Base-by-base conservation (phyloP, 768 basidiomycete genomes). In the Termitomyces sp. region DNA sequence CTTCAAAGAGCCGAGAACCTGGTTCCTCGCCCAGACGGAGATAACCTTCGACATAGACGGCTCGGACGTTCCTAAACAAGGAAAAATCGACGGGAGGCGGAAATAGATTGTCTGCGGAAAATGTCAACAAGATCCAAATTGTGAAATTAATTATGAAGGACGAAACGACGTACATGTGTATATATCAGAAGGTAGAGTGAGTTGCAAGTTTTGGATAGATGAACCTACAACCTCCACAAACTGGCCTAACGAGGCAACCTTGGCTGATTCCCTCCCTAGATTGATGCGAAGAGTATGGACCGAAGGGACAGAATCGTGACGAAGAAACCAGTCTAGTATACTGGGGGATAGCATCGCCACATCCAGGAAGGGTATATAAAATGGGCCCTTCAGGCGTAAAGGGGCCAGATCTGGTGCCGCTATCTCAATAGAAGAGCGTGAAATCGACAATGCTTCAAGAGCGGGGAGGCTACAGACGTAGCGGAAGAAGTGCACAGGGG, bases 401-500 rank as follows among this genome's bases (percentile, higher is more conserved):
- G 58, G 51, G 15, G 55, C 61, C 40, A 64, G 45, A 52, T 68
- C 65, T 9, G 40, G 4, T 10, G 56, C 52, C 9, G 57, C 53
- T 15, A 62, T 47, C 31, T 68, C 62, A 58, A 69, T 69, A 40
- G 59, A 67, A 47, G 71, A 65, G 47, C 66, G 63, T n/a, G 70
- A 70, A 37, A 74, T 69, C 7, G 72, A 69, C 11, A 76, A 60
- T 6, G 59, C 65, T 53, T 70, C 65, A 2, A 74, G 67, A 14
- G 64, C 57, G 1, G 70, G 71, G 10, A 74, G 63, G n/a, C 70
- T 67, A 11, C 70, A 68, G 47, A 73, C 60, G 57, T 71, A 71
- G 20, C 57, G 61, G 57, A 75, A 70, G 60, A 75, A 70, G 7
- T 61, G 50, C 15, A 62, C 58, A 9, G 70, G 65, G 20, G 65